Evolutionary conservation across 441 rosid genomes (phyloP).

Genomic region (Adansonia madagascariensis): DNA sequence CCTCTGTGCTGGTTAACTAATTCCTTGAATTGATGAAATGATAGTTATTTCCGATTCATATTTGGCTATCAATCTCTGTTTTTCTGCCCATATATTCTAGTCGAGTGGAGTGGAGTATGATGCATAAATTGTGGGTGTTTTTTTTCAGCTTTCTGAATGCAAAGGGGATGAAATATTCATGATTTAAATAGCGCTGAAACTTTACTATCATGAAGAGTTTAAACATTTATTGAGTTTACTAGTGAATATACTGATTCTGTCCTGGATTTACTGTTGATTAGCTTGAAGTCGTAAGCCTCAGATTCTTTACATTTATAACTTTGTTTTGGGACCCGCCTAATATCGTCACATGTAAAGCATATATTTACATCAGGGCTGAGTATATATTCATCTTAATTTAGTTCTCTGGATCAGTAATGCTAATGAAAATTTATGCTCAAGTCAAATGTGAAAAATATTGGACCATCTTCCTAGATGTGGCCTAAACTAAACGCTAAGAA

Average conservation of each 20-base stretch:
- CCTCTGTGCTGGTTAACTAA: slow-evolving; percentile 13
- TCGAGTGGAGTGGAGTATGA: not conserved
- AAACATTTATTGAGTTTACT: not conserved
- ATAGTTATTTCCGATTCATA: slow-evolving; percentile 24
- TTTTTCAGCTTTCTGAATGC: not conserved
- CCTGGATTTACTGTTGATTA: not conserved
- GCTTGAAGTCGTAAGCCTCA: not conserved
- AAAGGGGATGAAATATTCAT: not conserved
- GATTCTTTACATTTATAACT: not conserved
- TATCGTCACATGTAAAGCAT: not conserved
- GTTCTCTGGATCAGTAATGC: not conserved
- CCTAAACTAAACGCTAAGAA: not conserved
- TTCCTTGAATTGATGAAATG: slow-evolving; percentile 36
- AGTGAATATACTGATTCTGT: not conserved
- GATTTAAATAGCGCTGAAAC: not conserved
- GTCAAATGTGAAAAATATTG: not conserved
- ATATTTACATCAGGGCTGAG: not conserved
- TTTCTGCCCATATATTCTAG: not conserved
- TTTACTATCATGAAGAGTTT: not conserved
- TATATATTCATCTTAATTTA: not conserved
- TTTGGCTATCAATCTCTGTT: not conserved
- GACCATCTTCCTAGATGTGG: not conserved
- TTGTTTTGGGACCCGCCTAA: not conserved
- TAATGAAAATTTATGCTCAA: not conserved
- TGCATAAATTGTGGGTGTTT: not conserved